These are phyloP conservation scores for Globisporangium recalcitrans DNA, from an alignment of 352 stramenopile species.

Conservation along the genomic window DNA sequence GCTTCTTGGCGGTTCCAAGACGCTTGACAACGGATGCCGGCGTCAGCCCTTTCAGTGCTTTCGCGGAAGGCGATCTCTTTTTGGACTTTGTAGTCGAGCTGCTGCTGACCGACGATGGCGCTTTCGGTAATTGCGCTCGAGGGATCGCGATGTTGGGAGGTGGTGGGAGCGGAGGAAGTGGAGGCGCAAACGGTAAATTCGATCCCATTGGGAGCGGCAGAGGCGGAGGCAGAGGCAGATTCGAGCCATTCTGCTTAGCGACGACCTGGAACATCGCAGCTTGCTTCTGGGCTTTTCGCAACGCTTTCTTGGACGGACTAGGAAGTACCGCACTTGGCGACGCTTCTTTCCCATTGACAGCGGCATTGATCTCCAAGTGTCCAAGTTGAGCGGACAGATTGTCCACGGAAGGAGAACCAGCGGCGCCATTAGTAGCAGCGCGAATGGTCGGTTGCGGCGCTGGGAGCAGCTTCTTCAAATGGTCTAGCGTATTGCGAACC, in stretches of 20 bases:
- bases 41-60: conserved; percentile 29
- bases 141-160: not conserved
- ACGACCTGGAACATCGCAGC: not conserved
- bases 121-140: not conserved
- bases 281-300: not conserved
- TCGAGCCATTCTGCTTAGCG: not conserved
- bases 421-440: not conserved
- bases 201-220: not conserved
- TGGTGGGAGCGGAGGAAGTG: conserved; percentile 14
- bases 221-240: not conserved
- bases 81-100: conserved; percentile 11
- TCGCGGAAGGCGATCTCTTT: conserved; percentile 5
- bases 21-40: conserved; percentile 39
- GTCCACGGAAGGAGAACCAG: not conserved
- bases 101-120: not conserved
- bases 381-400: conserved; percentile 6
- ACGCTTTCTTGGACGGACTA: not conserved
- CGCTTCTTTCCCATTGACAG: not conserved
- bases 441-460: not conserved
- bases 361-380: conserved; percentile 6
- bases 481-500: not conserved
- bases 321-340: not conserved
- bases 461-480: conserved; percentile 4
- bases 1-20: conserved; percentile 21
- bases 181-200: not conserved